phyloP scores from a whole-genome alignment of 305 asterid genomes.

The Solanum hybrid region DNA sequence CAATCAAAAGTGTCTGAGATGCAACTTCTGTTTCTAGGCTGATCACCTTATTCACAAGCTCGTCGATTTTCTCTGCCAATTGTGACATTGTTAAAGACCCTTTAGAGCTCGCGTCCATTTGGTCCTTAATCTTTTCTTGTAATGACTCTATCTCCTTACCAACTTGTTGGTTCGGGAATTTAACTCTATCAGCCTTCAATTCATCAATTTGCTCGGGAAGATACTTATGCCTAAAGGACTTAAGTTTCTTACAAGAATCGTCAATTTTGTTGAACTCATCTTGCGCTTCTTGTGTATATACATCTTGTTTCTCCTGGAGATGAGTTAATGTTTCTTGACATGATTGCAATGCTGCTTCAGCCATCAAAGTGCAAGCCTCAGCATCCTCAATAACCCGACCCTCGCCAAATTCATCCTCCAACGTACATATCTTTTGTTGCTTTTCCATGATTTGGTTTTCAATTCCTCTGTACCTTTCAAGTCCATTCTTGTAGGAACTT shows the following conservation, averaged over 20 bases:
- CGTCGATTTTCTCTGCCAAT: conserved; percentile 55
- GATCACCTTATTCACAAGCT: conserved; percentile 50
- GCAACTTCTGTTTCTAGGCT: conserved; percentile 47
- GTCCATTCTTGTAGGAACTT: conserved; percentile 63
- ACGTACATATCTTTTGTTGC: conserved; percentile 38
- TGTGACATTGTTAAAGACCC: conserved; percentile 33
- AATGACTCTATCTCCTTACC: conserved; percentile 10
- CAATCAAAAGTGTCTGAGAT: conserved; percentile 45
- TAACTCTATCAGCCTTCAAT: not conserved
- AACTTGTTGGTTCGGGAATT: not conserved
- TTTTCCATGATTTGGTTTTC: conserved; percentile 48
- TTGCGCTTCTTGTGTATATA: conserved; percentile 25
- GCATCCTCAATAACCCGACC: conserved; percentile 45
- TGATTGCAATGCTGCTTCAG: conserved; percentile 51
- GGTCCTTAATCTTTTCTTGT: conserved; percentile 8
- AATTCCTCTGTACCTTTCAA: conserved; percentile 52
- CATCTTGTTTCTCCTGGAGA: conserved; percentile 50
- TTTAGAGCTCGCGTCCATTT: conserved; percentile 13
- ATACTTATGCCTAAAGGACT: conserved; percentile 28
- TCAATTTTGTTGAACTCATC: conserved; percentile 40
- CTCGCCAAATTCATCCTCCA: conserved; percentile 56
- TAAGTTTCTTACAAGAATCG: conserved; percentile 34
- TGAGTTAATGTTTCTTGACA: conserved; percentile 41
- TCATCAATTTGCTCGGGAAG: conserved; percentile 11
- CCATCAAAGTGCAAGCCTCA: conserved; percentile 59